Evolutionary conservation across 2,329 filamentous ascomycete genomes (phyloP), one percentile per base, ranked within the genome.

Genomic region (Ophiostoma angusticollis): DNA sequence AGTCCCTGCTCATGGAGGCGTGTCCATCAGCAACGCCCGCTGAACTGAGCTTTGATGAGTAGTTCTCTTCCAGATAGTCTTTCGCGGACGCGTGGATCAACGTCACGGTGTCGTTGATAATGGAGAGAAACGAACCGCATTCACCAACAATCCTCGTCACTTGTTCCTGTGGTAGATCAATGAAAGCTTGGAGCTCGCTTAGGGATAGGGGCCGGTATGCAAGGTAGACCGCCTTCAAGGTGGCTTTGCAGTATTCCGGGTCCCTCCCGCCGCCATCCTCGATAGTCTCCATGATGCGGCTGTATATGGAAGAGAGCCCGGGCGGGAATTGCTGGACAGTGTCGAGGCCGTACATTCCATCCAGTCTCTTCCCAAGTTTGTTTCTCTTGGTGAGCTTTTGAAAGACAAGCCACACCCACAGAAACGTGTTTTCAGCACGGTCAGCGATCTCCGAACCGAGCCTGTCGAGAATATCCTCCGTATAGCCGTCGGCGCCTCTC

Each of bases 401-500:
- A 43, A 55, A 60, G 11, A 55, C 54, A 35, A 61, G 49, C n/a
- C n/a, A 35, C 53, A 52, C 19, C 58, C 56, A 62, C 11, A 64
- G 53, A 35, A 63, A 63, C 3, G 53, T 61, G 37, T 51, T 53
- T 9, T 55, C 47, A 11, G 58, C 53, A 42, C 55, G 54, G 55
- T 42, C 2, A 23, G 29, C 42, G 35, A 48, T 42, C 37, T 44
- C 43, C 12, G 13, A 5, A 22, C 44, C 28, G 3, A 47, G 19
- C n/a, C 39, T 16, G 3, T 28, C 39, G 24, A 49, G 33, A 33
- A 43, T 28, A 14, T 24, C 21, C 14, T 41, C 35, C 22, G 37
- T 29, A 17, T 47, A 47, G 25, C 44, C 44, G 19, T 35, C 16
- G 32, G 16, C 39, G 12, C 5, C 2, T 30, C 27, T 37, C 14